These are phyloP conservation scores for Tilletia caries DNA, from an alignment of 1,284 basidiomycete species.

Conservation along the genomic window DNA sequence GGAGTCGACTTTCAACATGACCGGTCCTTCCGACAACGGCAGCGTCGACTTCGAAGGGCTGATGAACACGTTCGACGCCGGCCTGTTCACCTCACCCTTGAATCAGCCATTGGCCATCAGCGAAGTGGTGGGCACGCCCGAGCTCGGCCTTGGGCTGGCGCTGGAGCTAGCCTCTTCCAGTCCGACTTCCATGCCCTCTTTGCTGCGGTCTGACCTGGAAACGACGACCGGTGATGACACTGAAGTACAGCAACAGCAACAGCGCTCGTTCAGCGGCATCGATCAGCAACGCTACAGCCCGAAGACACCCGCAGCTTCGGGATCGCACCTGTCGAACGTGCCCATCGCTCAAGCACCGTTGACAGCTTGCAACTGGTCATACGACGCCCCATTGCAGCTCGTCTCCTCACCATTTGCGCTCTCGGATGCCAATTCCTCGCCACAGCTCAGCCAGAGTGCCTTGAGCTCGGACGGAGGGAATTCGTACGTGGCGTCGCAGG, in stretches of 20 bases:
- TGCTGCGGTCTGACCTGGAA: background rate
- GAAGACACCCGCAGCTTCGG: background rate
- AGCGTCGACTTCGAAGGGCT: background rate
- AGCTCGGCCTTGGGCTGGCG: background rate
- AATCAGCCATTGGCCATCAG: too few species aligned
- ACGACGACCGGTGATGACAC: background rate
- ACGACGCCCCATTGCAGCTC: too few species aligned
- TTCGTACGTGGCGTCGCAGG: too few species aligned
- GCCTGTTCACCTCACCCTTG: background rate
- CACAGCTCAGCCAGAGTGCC: too few species aligned
- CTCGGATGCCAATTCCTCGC: too few species aligned
- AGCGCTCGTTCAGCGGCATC: background rate
- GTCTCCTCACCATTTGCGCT: too few species aligned
- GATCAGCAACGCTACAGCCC: background rate
- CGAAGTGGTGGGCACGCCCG: background rate
- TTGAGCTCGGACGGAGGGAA: too few species aligned
- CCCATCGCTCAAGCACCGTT: background rate
- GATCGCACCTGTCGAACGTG: background rate
- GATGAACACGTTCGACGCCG: slow-evolving; percentile 1
- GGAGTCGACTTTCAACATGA: too few species aligned
- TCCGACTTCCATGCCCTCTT: background rate
- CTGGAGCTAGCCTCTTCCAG: background rate
- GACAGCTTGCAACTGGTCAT: too few species aligned
- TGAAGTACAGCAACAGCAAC: background rate
- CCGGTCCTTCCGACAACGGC: too few species aligned